Evolutionary conservation across 192 early-diverging fungal genomes (phyloP).

Genomic region (Phlyctochytrium planicorne): DNA sequence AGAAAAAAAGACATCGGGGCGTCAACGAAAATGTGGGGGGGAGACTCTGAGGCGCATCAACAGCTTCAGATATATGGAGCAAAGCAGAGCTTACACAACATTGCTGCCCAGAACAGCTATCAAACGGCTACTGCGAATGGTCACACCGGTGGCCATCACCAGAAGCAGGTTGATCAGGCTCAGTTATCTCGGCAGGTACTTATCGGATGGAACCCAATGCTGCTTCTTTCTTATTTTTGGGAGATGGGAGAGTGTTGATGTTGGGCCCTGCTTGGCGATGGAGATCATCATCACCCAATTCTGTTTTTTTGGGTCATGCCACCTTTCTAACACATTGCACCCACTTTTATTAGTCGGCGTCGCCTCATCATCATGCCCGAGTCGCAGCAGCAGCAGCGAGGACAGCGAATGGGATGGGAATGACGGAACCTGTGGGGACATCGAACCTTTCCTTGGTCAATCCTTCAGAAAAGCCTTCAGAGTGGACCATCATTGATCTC

Average conservation of each 20-base stretch:
- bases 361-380: constrained; percentile 89
- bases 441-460: constrained; percentile 1
- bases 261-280: background rate
- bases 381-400: constrained; percentile 80
- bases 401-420: constrained; percentile 40
- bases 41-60: no score
- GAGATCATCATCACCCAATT: background rate
- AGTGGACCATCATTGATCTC: constrained; percentile 88
- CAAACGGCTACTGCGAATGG: no score
- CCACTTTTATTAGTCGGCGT: constrained; percentile 45
- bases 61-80: no score
- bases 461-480: constrained; percentile 30
- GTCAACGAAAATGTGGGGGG: no score
- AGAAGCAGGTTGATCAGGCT: constrained; percentile 5
- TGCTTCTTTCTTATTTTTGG: no score
- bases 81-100: no score
- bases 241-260: background rate
- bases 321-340: background rate
- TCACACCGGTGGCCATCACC: background rate
- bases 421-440: background rate
- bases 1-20: no score
- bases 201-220: no score
- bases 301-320: background rate
- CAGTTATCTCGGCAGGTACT: constrained; percentile 5
- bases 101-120: no score